phyloP scores from a whole-genome alignment of 2,329 filamentous ascomycete species.

The Fusarium proliferatum region DNA sequence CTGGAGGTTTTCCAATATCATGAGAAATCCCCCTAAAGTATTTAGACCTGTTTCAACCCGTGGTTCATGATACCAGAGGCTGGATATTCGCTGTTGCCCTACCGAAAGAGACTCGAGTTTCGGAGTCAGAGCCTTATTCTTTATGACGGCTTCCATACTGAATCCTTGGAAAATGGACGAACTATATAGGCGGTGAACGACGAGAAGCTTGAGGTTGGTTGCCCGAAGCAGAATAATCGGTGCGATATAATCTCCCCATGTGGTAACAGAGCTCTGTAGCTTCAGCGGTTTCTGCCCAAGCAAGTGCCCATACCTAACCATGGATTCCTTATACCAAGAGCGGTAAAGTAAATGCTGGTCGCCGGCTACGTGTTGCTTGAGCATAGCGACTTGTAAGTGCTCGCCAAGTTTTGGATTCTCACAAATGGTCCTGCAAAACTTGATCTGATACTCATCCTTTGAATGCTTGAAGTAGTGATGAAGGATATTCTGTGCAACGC shows the following conservation, averaged over 20 bases:
- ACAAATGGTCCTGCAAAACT: constrained; percentile 7
- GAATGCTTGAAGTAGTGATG: constrained; percentile 16
- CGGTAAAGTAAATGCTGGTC: no score
- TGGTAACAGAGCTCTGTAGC: not conserved
- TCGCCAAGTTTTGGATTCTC: not conserved
- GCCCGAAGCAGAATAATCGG: not conserved
- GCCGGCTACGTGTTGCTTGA: not conserved
- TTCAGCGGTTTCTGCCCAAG: not conserved
- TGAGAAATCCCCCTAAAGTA: not conserved
- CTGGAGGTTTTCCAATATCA: not conserved
- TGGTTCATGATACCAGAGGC: fast-evolving
- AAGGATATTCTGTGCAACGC: constrained; percentile 8
- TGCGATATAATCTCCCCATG: not conserved
- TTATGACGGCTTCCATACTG: not conserved
- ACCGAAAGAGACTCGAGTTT: not conserved
- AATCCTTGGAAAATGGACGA: not conserved
- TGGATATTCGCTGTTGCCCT: not conserved
- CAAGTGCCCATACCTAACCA: not conserved
- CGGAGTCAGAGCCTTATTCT: not conserved
- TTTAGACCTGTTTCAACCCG: not conserved
- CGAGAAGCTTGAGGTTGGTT: not conserved
- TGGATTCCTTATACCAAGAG: not conserved
- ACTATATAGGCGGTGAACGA: not conserved
- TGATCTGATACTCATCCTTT: not conserved
- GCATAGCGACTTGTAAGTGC: not conserved